A percentile compares a stretch with the other conserved stretches of the same genome.
Conservation (phyloP, 306 rosid genomes). For the Cajanus cajan region DNA sequence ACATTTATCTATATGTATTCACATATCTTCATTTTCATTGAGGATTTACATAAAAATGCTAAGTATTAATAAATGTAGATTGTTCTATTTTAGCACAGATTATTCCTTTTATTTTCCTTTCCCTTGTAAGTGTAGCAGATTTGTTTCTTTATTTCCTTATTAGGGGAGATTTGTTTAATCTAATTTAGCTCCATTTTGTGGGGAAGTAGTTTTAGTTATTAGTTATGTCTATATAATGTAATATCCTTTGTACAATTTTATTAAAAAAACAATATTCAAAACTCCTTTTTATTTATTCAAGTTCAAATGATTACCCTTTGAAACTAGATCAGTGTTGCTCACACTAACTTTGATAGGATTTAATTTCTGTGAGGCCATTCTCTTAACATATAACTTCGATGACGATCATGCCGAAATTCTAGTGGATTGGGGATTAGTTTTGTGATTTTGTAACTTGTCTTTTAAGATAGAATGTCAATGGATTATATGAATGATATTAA, state of each 20-base stretch:
- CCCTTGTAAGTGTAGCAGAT: neutral
- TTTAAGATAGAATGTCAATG: neutral
- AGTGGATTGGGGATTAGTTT: constrained; percentile 11
- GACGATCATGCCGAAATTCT: constrained; percentile 22
- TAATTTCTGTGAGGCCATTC: constrained; percentile 8
- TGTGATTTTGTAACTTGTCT: constrained; percentile 1
- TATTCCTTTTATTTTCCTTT: neutral
- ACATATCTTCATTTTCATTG: neutral
- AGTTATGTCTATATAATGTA: neutral
- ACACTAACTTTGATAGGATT: constrained; percentile 7
- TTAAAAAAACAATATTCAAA: neutral
- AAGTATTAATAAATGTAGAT: neutral
- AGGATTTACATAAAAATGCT: neutral
- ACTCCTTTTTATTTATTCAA: neutral
- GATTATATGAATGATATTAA: constrained; percentile 19
- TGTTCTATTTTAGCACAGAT: neutral
- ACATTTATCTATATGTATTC: constrained; percentile 11
- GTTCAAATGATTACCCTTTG: neutral
- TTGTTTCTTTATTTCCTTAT: neutral
- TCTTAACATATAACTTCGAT: neutral
- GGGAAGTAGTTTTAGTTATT: neutral
- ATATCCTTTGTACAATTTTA: neutral
- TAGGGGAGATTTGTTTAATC: neutral
- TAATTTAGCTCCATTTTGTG: neutral
- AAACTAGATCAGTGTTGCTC: neutral